Base-by-base conservation (phyloP, 305 asterid species). In the Rubia peregrina region DNA sequence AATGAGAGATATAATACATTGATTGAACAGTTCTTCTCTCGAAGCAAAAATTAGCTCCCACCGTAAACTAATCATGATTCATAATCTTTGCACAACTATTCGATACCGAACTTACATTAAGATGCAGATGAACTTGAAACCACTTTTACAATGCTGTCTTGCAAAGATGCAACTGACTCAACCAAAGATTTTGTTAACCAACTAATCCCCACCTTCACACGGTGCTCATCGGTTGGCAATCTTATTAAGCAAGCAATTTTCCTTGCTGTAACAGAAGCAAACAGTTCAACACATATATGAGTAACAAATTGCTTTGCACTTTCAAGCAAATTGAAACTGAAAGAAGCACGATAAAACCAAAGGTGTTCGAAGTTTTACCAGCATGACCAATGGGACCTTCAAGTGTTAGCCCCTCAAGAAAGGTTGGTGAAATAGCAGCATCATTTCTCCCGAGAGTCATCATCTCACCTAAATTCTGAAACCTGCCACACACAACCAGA, bases 401-500 rank as follows among this genome's bases (percentile, higher is more conserved):
- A 80, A 93, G 79, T 5, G 98, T 85, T 55, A 93, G 75, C 68
- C 96, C 96, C 67, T 93, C 97, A 0, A 85, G 60, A 68, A 91
- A 89, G 77, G 92, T 89, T 70, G 97, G 97, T 53, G 98, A 67
- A 61, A 93, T 75, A 72, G 97, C 96, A 74, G 89, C 98, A 76
- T 93, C 98, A 26, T 75, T 83, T 78, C 86, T 87, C 72, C 98
- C 98, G 60, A 93, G 97, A 75, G 85, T 89, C 97, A 93, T 89
- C 98, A 93, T 93, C 89, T 93, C 98, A 40, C 98, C 98, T 61
- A 90, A 76, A 84, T 88, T 84, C 83, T 93, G 98, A 79, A 88
- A 93, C 83, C 98, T 93, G 86, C 72, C 73, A 48, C 76, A 59
- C 55, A 40, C 70, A 73, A 44, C 41, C 44, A 11, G 42, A 71